phyloP scores from a whole-genome alignment of 129 eudicot species.

The Helichrysum umbraculigerum region DNA sequence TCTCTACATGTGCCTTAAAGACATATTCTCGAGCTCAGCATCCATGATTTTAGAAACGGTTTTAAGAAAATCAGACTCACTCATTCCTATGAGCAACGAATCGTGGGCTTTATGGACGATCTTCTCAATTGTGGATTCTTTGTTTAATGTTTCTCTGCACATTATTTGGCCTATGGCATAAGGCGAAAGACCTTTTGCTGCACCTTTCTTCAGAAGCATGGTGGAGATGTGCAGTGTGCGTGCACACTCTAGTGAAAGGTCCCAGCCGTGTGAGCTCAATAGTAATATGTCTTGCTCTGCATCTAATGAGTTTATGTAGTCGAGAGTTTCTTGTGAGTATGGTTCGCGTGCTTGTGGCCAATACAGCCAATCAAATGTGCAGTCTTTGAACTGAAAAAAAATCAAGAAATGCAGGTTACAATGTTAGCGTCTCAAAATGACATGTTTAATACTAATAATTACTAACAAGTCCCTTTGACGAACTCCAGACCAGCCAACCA shows the following conservation, averaged over 20 bases:
- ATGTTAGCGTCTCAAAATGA: neutral
- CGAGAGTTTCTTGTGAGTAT: slow-evolving; percentile 43
- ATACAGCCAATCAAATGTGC: slow-evolving; percentile 73
- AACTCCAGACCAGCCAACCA: neutral
- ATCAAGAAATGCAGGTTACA: neutral
- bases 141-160: slow-evolving; percentile 66
- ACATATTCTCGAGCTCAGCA: slow-evolving; percentile 38
- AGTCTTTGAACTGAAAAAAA: slow-evolving; percentile 57
- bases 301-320: slow-evolving; percentile 56
- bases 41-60: slow-evolving; percentile 58
- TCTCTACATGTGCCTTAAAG: slow-evolving; percentile 15
- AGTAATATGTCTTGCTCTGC: slow-evolving; percentile 61
- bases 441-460: neutral
- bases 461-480: neutral
- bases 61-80: slow-evolving; percentile 53
- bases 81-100: slow-evolving; percentile 47
- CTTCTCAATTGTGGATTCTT: slow-evolving; percentile 60
- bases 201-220: slow-evolving; percentile 71
- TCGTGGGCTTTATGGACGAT: slow-evolving; percentile 51
- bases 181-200: slow-evolving; percentile 56
- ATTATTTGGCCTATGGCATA: slow-evolving; percentile 59
- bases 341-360: slow-evolving; percentile 76
- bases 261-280: slow-evolving; percentile 57
- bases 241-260: slow-evolving; percentile 52
- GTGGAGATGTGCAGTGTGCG: slow-evolving; percentile 56